Evolutionary conservation across 129 eudicot genomes (phyloP).

Genomic region (Heracleum sosnowskyi): DNA sequence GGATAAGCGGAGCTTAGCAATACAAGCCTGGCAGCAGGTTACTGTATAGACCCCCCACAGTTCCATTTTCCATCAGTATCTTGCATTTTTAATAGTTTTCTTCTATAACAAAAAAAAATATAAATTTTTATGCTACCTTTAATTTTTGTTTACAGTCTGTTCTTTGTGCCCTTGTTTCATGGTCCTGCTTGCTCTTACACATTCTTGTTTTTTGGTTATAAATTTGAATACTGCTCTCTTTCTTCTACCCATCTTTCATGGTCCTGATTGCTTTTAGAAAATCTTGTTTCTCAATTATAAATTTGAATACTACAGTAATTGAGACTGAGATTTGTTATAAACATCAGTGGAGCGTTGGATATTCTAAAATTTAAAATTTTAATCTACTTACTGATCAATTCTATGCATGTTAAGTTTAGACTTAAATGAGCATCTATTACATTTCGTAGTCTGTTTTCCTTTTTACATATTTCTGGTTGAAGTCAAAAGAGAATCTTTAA

Average conservation of each 20-base stretch:
- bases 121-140: background rate
- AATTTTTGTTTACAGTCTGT: background rate
- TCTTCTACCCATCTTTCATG: too few species aligned
- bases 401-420: background rate
- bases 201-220: background rate
- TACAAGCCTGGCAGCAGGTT: conserved; percentile 94
- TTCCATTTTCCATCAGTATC: background rate
- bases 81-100: background rate
- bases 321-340: background rate
- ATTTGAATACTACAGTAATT: background rate
- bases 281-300: too few species aligned
- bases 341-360: background rate
- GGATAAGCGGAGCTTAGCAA: conserved; percentile 65
- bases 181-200: background rate
- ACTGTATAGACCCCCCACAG: background rate
- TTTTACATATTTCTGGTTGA: background rate
- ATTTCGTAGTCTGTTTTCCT: background rate
- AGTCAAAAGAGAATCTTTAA: background rate
- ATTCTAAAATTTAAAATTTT: background rate
- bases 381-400: background rate
- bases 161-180: background rate
- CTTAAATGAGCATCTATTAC: background rate
- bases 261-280: too few species aligned
- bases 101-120: background rate
- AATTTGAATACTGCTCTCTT: background rate